phyloP scores from a whole-genome alignment of 2,329 filamentous ascomycete species.

The Paracamarosporium sp. region DNA sequence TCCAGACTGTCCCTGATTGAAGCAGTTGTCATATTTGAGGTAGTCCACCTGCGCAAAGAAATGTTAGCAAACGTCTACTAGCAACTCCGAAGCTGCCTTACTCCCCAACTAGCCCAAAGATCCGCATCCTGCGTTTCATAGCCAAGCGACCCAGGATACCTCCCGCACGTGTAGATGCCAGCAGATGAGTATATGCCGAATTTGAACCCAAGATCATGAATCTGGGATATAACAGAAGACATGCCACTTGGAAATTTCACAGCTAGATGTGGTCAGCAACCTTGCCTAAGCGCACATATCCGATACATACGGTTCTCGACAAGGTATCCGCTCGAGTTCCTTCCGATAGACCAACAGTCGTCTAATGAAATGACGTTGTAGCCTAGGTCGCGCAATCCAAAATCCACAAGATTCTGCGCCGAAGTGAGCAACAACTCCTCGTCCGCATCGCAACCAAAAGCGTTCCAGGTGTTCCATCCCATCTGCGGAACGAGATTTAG shows the following conservation, averaged over 20 bases:
- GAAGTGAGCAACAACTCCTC: conserved; percentile 35
- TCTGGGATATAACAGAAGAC: conserved; percentile 54
- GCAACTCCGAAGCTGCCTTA: conserved; percentile 6
- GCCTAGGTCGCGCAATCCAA: conserved; percentile 35
- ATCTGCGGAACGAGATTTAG: conserved; percentile 46
- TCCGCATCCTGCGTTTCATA: conserved; percentile 34
- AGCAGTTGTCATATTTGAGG: conserved; percentile 48
- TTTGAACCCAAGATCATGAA: conserved; percentile 58
- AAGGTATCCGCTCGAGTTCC: conserved; percentile 50
- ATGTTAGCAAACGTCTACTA: not conserved
- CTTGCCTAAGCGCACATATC: conserved; percentile 12
- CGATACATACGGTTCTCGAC: conserved; percentile 6
- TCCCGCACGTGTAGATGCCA: conserved; percentile 60
- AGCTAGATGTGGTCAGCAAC: conserved; percentile 36
- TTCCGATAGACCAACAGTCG: conserved; percentile 64
- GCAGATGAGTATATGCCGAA: conserved; percentile 69
- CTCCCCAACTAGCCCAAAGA: conserved; percentile 38
- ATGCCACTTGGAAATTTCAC: conserved; percentile 69
- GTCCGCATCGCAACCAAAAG: conserved; percentile 51
- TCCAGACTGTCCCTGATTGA: conserved; percentile 35
- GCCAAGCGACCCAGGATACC: conserved; percentile 52
- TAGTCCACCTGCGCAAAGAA: conserved; percentile 24
- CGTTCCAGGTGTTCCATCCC: conserved; percentile 46
- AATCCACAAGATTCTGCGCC: conserved; percentile 27
- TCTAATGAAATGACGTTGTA: conserved; percentile 64